These are phyloP conservation scores for Annulohypoxylon truncatum DNA, from an alignment of 2,329 filamentous ascomycete genomes.

Conservation along the genomic window DNA sequence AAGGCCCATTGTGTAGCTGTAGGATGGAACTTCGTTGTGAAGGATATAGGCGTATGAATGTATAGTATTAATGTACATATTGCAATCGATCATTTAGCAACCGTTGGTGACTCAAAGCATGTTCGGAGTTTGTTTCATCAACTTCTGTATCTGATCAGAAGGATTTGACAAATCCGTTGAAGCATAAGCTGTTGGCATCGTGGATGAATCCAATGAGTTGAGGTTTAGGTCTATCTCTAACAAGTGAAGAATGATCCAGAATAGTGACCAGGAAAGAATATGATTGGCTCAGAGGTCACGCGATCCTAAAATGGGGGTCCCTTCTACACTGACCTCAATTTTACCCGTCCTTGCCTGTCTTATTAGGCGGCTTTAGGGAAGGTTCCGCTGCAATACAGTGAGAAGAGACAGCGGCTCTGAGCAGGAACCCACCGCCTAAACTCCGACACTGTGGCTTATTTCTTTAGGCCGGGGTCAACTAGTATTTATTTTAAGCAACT, in stretches of 20 bases:
- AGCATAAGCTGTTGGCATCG: not conserved
- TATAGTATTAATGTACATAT: too few species aligned
- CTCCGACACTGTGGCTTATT: slow-evolving; percentile 7
- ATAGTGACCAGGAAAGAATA: not conserved
- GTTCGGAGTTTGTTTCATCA: not conserved
- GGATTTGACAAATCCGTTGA: not conserved
- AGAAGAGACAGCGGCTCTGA: slow-evolving; percentile 22
- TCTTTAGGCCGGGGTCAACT: not conserved
- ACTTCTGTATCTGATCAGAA: not conserved
- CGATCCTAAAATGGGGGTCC: not conserved
- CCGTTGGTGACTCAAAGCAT: not conserved
- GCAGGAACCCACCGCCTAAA: slow-evolving; percentile 20
- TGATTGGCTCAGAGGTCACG: slow-evolving; percentile 31
- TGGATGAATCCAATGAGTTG: not conserved
- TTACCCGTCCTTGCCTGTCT: not conserved
- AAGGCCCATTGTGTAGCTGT: not conserved
- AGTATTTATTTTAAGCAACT: slow-evolving; percentile 37
- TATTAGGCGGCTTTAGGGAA: not conserved
- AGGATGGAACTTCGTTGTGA: too few species aligned
- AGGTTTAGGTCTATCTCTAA: not conserved
- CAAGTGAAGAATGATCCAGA: slow-evolving; percentile 29
- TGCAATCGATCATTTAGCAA: too few species aligned
- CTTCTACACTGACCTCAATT: slow-evolving; percentile 1
- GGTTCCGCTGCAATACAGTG: slow-evolving; percentile 5
- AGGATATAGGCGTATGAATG: not conserved